Base-by-base conservation (phyloP, 2,329 filamentous ascomycete genomes). In the Aureobasidium sp. region DNA sequence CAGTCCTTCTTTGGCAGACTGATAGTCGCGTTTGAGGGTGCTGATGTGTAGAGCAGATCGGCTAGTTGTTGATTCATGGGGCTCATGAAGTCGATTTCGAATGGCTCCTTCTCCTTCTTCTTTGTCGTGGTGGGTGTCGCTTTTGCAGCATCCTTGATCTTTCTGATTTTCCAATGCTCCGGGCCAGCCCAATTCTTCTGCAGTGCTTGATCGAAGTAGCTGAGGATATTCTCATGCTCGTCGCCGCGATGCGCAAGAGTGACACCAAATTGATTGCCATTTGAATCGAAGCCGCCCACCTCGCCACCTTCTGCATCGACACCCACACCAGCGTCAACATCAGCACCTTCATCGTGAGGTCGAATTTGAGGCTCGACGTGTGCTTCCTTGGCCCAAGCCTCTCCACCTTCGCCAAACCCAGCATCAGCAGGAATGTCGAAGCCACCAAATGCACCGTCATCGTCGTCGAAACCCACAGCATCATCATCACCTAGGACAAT, bases 111-210 rank as follows among this genome's bases (percentile, higher is more conserved):
- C 74, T 97, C 94, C 74, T 97, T 97, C 65, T 91, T 85, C 68
- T 86, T 85, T 65, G 86, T 70, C 74, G 82, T 68, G 68, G 77
- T 74, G 36, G 76, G 77, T 14, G 83, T 79, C 9, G 82, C 78
- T 74, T 92, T 91, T 68, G 74, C 79, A 14, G 73, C 75, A 61
- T 86, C 83, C 68, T 97, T 97, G 74, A 99, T 94, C 71, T 91
- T 91, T 65, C 90, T 84, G 71, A 99, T 97, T 67, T 93, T 88
- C 94, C 94, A 99, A 75, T 99, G 94, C 73, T 97, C 94, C n/a
- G 94, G 93, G 53, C 91, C 95, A 6, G 89, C 88, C 93, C 94
- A 99, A 70, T 97, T 97, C 81, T 96, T 97, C 72, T 94, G 90
- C 47, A 97, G 78, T 2, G 93, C 92, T 70, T 96, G 91, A 73